Conservation (phyloP, 371 early-diverging fungal genomes). For the Haplosporangium sp. region DNA sequence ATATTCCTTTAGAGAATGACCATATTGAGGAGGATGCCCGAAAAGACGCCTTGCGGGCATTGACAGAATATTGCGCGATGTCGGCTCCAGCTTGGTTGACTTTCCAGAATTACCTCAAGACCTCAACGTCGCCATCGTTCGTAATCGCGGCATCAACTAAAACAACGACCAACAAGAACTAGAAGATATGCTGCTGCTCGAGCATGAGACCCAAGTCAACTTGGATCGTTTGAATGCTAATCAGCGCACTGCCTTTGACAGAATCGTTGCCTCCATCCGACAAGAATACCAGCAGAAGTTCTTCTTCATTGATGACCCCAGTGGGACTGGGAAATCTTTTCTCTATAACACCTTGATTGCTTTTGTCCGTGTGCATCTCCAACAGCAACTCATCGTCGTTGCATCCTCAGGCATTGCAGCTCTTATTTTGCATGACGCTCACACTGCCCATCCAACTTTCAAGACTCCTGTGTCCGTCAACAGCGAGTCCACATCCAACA, state of each 20-base stretch:
- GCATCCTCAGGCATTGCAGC: slow-evolving; percentile 53
- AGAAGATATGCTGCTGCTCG: neutral
- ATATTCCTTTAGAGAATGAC: neutral
- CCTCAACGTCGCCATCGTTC: neutral
- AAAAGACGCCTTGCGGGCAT: slow-evolving; percentile 5
- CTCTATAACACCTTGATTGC: neutral
- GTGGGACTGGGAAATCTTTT: slow-evolving; percentile 26
- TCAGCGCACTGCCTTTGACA: neutral
- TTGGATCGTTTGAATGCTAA: neutral
- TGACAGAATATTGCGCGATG: slow-evolving; percentile 2
- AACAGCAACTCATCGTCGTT: slow-evolving; percentile 11
- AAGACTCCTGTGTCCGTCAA: slow-evolving; percentile 31
- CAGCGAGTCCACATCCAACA: slow-evolving; percentile 18
- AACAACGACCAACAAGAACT: neutral
- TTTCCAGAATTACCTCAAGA: slow-evolving; percentile 6
- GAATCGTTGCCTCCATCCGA: neutral
- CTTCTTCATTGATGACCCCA: slow-evolving; percentile 27
- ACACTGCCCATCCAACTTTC: slow-evolving; percentile 49
- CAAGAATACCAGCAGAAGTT: neutral
- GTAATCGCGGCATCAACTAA: neutral
- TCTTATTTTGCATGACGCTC: slow-evolving; percentile 40
- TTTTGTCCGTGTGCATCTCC: slow-evolving; percentile 11
- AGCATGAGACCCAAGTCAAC: slow-evolving; percentile 5
- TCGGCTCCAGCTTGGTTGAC: slow-evolving; percentile 10
- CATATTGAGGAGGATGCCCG: slow-evolving; percentile 1